phyloP scores from a whole-genome alignment of 768 basidiomycete genomes.

The Tulasnella sp. region DNA sequence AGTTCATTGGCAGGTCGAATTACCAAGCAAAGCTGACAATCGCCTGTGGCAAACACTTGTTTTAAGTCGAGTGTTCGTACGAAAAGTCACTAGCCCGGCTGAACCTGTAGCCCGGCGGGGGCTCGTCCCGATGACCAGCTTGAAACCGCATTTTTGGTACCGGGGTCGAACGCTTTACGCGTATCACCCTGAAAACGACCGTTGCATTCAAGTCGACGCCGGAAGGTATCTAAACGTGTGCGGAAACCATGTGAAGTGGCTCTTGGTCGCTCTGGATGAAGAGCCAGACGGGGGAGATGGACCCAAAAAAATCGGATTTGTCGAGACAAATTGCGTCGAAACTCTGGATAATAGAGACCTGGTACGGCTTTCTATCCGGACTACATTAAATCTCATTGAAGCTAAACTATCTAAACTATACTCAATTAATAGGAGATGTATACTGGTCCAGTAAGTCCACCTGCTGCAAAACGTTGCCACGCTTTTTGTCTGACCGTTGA shows the following conservation, averaged over 20 bases:
- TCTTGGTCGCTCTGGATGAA: neutral
- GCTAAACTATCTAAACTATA: too few relatives aligned
- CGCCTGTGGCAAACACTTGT: neutral
- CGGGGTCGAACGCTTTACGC: neutral
- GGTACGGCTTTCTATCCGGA: neutral
- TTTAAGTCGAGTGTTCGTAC: neutral
- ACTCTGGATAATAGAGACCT: neutral
- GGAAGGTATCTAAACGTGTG: neutral
- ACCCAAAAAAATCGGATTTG: neutral
- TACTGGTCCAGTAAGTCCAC: too few relatives aligned
- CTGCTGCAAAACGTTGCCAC: too few relatives aligned
- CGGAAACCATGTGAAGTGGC: neutral
- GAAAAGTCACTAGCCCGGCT: neutral
- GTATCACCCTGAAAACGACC: neutral
- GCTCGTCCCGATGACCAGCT: neutral
- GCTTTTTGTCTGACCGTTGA: too few relatives aligned
- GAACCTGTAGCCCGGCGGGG: neutral
- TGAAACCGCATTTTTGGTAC: neutral
- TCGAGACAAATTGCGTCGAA: neutral
- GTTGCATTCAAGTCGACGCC: neutral
- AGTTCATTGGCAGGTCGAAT: too few relatives aligned
- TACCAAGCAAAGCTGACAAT: neutral
- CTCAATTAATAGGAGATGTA: too few relatives aligned
- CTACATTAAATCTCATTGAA: too few relatives aligned
- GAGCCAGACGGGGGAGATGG: neutral